Conservation (phyloP, 225 moss, liverwort and hornwort species). For the Lunularia cruciata region DNA sequence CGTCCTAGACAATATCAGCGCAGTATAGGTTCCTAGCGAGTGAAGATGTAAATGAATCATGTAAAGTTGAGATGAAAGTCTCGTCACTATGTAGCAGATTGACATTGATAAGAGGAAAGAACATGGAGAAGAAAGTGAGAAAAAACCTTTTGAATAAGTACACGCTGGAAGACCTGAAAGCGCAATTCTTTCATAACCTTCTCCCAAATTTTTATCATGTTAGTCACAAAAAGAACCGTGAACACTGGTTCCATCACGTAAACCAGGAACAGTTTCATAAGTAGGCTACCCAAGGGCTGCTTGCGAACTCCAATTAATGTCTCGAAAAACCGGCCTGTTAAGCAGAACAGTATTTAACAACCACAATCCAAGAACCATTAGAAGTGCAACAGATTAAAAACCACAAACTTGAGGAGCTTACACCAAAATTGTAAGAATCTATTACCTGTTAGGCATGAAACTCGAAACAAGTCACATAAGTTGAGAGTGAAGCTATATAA, state of each 20-base stretch:
- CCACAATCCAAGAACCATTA: no score
- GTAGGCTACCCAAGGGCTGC: slow-evolving; percentile 65
- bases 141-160: slow-evolving; percentile 91
- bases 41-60: no score
- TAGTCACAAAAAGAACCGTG: slow-evolving; percentile 89
- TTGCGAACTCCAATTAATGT: slow-evolving; percentile 78
- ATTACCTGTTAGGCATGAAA: no score
- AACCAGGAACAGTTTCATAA: slow-evolving; percentile 61
- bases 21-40: no score
- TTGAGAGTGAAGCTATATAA: not conserved
- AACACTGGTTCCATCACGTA: slow-evolving; percentile 83
- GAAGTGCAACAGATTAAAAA: no score
- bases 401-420: no score
- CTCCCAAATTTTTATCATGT: slow-evolving; percentile 97
- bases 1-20: no score
- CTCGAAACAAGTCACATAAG: no score
- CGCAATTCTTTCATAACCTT: slow-evolving; percentile 95
- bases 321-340: slow-evolving; percentile 88
- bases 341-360: not conserved
- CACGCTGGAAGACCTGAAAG: slow-evolving; percentile 78
- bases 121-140: not conserved
- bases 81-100: no score
- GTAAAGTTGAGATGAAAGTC: no score
- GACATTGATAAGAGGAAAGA: not conserved
- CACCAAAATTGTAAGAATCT: no score